Base-by-base conservation (phyloP, 371 early-diverging fungal species). In the Syncephalastrum contaminatum region DNA sequence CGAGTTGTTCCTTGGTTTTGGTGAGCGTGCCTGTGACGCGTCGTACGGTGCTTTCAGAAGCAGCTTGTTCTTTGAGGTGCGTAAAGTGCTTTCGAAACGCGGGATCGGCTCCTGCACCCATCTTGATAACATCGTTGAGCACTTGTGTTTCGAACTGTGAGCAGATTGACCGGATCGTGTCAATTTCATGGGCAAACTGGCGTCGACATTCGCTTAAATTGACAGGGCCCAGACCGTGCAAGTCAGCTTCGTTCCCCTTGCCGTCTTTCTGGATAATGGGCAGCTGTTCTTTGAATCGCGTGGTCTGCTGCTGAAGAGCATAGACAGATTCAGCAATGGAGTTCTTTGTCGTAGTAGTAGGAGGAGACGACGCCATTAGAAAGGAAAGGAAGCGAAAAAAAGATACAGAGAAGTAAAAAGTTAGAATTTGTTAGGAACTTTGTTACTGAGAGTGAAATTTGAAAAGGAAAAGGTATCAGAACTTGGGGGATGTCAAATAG, bases 61-160 rank as follows among this genome's bases (percentile, higher is more conserved):
- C 58, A 5, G 82, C 77, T 57, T 84, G 82, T 55, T 84, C 84
- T 62, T 81, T 84, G 19, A 84, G 66, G 16, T 82, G 72, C 2
- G 80, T 76, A 40, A 82, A 76, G 54, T 84, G 82, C 53, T 80
- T 84, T 16, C 77, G 65, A 48, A 84, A 79, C 2, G 81, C 72
- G 16, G 81, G 69, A 48, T 79, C 77, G 16, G 73, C 77, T 2
- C 82, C 81, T 4, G 71, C 74, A 12, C 84, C 80, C 58, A 78
- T 73, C 43, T 77, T 81, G 56, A 81, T 70, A 7, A 82, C 80
- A 61, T 84, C 82, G n/a, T 80, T 78, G 18, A 83, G 55, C 0
- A 82, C 82, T 56, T 82, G 82, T 7, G 76, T 76, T 47, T 82
- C 82, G 48, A 84, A 84, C 41, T 82, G 81, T 10, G 80, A 74